phyloP scores from a whole-genome alignment of 768 basidiomycete genomes.

The Infundibulicybe gibba region DNA sequence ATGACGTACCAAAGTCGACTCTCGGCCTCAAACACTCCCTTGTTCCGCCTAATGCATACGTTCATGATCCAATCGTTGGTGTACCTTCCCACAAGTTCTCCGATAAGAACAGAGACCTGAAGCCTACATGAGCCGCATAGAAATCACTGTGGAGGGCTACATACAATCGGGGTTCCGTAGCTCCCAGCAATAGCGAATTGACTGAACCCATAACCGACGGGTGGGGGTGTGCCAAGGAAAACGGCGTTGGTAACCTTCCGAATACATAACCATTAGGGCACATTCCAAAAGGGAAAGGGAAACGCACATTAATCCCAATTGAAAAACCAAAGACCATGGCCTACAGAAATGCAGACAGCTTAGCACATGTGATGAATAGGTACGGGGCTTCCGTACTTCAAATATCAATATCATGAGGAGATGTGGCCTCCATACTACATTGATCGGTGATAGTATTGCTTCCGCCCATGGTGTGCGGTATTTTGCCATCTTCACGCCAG shows the following conservation, averaged over 20 bases:
- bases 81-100: constrained; percentile 30
- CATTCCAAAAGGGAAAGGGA: constrained; percentile 8
- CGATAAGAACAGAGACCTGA: constrained; percentile 30
- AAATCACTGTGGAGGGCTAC: neutral
- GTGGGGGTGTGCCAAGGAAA: constrained; percentile 21
- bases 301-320: constrained; percentile 33
- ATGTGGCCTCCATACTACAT: constrained; percentile 48
- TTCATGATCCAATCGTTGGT: constrained; percentile 30
- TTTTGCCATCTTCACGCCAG: constrained; percentile 46
- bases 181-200: constrained; percentile 34
- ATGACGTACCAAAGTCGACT: constrained; percentile 42
- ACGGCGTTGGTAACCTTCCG: constrained; percentile 28
- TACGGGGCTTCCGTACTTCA: constrained; percentile 21
- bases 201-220: constrained; percentile 30
- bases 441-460: constrained; percentile 28
- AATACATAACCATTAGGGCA: constrained; percentile 6
- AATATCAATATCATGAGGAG: constrained; percentile 34
- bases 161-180: constrained; percentile 35
- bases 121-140: neutral
- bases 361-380: neutral
- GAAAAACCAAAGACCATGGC: constrained; percentile 27
- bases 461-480: constrained; percentile 33
- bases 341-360: constrained; percentile 3
- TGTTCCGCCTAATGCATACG: constrained; percentile 23
- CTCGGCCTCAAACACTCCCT: constrained; percentile 38